phyloP scores from a whole-genome alignment of 176 grass and related monocot species.

The Oryza glumipatula region DNA sequence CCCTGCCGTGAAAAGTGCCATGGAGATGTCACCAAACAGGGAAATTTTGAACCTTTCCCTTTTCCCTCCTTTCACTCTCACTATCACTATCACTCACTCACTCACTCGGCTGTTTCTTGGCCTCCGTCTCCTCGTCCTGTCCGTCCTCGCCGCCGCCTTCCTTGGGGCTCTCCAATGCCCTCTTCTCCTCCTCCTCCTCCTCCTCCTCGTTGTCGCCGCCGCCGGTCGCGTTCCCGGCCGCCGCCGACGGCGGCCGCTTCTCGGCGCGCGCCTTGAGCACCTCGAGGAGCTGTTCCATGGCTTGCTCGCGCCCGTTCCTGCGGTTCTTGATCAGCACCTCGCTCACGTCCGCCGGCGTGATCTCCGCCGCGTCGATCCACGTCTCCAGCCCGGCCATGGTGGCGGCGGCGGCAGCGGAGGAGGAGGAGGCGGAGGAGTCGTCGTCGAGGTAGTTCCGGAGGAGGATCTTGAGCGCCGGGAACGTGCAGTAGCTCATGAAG shows the following conservation, averaged over 20 bases:
- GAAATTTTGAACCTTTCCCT: conserved; percentile 57
- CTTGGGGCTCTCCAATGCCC: conserved; percentile 82
- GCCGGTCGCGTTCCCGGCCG: background rate
- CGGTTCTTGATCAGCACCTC: conserved; percentile 88
- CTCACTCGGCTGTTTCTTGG: conserved; percentile 38
- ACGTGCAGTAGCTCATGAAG: conserved; percentile 84
- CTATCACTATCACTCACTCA: background rate
- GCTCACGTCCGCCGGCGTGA: conserved; percentile 90
- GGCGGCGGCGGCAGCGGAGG: background rate
- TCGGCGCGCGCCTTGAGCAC: conserved; percentile 42
- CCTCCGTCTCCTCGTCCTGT: conserved; percentile 47
- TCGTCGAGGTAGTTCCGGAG: conserved; percentile 73
- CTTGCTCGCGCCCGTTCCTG: conserved; percentile 44
- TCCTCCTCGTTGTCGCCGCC: conserved; percentile 14
- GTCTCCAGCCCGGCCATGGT: conserved; percentile 42
- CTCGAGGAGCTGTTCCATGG: conserved; percentile 48
- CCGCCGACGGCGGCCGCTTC: background rate
- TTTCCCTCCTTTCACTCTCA: conserved; percentile 29
- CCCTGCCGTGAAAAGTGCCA: conserved; percentile 15
- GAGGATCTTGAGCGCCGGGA: conserved; percentile 69
- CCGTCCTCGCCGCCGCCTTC: conserved; percentile 49
- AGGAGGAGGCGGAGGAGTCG: background rate
- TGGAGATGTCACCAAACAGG: background rate
- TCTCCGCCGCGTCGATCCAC: conserved; percentile 58
- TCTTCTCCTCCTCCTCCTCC: conserved; percentile 81